phyloP scores from a whole-genome alignment of 176 grass and related monocot genomes.

The Echinochloa phyllopogon region DNA sequence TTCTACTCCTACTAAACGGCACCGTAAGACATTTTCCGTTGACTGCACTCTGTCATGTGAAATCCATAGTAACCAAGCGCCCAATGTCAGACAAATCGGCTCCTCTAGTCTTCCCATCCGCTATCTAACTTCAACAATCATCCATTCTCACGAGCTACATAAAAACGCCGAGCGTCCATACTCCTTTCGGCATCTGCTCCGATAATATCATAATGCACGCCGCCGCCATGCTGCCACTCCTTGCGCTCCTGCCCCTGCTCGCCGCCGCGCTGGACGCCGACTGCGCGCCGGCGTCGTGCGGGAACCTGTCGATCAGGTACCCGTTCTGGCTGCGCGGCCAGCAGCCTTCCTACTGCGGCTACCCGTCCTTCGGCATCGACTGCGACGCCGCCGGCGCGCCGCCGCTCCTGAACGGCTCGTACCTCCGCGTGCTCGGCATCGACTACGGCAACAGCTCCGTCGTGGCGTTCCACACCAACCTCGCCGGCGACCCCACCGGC shows the following conservation, averaged over 20 bases:
- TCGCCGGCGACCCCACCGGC: background rate
- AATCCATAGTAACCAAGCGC: background rate
- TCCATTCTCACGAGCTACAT: background rate
- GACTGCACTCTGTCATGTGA: background rate
- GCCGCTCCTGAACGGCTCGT: constrained; percentile 29
- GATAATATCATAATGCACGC: background rate
- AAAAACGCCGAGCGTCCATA: background rate
- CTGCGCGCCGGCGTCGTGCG: constrained; percentile 58
- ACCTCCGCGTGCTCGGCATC: constrained; percentile 45
- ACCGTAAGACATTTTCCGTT: background rate
- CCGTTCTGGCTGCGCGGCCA: constrained; percentile 64
- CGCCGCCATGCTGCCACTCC: background rate
- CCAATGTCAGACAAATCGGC: constrained; percentile 29
- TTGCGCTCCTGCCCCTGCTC: background rate
- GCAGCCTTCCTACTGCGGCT: constrained; percentile 54
- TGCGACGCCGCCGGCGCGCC: constrained; percentile 37
- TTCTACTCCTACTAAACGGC: background rate
- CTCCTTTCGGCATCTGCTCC: background rate
- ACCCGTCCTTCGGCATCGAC: constrained; percentile 49
- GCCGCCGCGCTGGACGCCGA: background rate
- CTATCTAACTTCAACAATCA: background rate
- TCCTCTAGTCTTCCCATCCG: background rate
- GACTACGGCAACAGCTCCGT: constrained; percentile 59
- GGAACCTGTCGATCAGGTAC: constrained; percentile 51
- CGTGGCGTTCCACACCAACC: constrained; percentile 20